phyloP scores from a whole-genome alignment of 2,329 filamentous ascomycete genomes.

The Phaeosphaeriaceae sp. region DNA sequence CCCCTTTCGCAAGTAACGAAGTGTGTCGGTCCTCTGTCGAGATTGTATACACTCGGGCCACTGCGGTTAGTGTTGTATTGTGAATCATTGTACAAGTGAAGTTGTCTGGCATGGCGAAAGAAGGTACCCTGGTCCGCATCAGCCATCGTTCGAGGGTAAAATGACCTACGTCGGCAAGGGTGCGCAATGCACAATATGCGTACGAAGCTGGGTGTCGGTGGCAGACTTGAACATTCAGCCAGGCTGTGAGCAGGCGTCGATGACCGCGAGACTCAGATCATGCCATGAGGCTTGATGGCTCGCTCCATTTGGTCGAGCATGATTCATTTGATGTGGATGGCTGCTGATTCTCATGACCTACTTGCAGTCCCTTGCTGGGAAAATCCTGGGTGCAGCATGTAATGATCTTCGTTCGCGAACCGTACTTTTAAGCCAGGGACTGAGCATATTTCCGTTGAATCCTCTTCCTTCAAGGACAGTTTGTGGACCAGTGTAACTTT shows the following conservation, averaged over 20 bases:
- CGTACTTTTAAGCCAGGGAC: not conserved
- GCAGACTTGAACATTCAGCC: not conserved
- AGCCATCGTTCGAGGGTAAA: not conserved
- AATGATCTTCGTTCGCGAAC: not conserved
- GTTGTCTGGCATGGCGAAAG: not conserved
- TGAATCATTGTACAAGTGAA: not conserved
- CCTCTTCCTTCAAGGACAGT: not conserved
- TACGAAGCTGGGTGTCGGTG: not conserved
- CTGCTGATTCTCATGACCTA: not conserved
- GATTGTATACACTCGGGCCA: too few species aligned
- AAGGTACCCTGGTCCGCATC: not conserved
- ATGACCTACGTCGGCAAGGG: not conserved
- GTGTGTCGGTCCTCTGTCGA: too few species aligned
- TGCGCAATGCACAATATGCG: not conserved
- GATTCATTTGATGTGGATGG: not conserved
- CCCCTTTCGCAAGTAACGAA: not conserved
- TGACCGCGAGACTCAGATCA: not conserved
- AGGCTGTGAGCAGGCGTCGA: not conserved
- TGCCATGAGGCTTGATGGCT: conserved; percentile 1
- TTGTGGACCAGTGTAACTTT: not conserved
- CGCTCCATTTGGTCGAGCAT: not conserved
- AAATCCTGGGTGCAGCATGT: not conserved
- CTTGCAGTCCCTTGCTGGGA: not conserved
- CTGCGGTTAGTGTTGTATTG: not conserved
- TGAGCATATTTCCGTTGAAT: not conserved